Conservation (phyloP, 768 basidiomycete species). For the Lactarius hengduanensis region DNA sequence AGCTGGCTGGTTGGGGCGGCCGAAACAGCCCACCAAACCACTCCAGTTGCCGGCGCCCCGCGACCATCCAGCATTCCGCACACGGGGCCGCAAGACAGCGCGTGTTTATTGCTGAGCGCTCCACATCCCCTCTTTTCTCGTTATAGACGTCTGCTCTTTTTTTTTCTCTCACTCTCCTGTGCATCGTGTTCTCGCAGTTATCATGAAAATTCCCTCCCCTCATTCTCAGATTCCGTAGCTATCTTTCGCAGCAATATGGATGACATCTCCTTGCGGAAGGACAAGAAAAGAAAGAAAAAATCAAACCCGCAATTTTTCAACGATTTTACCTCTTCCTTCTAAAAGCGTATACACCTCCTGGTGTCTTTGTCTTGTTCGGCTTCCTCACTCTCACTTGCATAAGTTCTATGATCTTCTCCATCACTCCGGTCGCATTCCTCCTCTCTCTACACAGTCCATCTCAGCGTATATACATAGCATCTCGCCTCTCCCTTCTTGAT, state of each 20-base stretch:
- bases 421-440: conserved; percentile 19
- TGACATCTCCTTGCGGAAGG: conserved; percentile 18
- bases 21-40: conserved; percentile 8
- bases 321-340: background rate
- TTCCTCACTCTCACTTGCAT: conserved; percentile 21
- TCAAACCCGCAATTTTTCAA: conserved; percentile 6
- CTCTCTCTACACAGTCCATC: conserved; percentile 18
- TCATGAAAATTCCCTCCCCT: conserved; percentile 16
- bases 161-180: conserved; percentile 17
- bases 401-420: conserved; percentile 25
- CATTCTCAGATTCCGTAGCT: conserved; percentile 10
- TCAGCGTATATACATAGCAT: conserved; percentile 31
- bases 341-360: conserved; percentile 18
- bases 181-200: conserved; percentile 12
- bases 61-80: conserved; percentile 40
- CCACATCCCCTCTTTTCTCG: conserved; percentile 11
- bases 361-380: conserved; percentile 13
- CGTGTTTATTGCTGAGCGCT: conserved; percentile 37
- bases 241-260: conserved; percentile 14
- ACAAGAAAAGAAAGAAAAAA: conserved; percentile 24
- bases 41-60: conserved; percentile 16
- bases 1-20: conserved; percentile 20
- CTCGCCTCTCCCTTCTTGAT: conserved; percentile 24
- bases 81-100: conserved; percentile 46
- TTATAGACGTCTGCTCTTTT: conserved; percentile 22